Base-by-base conservation (phyloP, 2,329 filamentous ascomycete genomes). In the Orbilia oligospora region DNA sequence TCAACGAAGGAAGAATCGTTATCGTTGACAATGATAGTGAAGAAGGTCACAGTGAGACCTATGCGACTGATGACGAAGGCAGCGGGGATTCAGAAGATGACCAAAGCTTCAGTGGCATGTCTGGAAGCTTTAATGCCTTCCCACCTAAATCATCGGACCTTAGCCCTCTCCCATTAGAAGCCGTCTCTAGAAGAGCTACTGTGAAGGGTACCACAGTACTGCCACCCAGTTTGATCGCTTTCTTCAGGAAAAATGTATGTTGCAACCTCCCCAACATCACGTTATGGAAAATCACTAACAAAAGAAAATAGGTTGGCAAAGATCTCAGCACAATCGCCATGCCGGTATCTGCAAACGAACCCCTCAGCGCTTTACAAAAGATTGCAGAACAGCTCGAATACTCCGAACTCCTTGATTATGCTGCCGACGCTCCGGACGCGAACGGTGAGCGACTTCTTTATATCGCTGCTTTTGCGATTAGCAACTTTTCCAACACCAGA, bases 321-420 rank as follows among this genome's bases (percentile, higher is more conserved):
- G 96, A 99, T 84, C 87, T 99, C 61, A 97, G 93, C 77, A 97
- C 94, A 1, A 97, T 99, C 81, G 94, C 93, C 58, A 98, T 98
- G 95, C 96, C 96, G 0, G 96, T 97, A 0, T 97, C 95, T 3
- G 91, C 95, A 24, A 99, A 99, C 84, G 96, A 99, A 83, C 96
- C 96, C 0, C 89, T 91, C 0, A 97, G 95, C 0, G 86, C 97
- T 10, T 87, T 98, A 4, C 96, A 99, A 84, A 91, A 95, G 78
- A 88, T 94, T 3, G 92, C 95, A 0, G 96, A 99, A 84, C 92
- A 95, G 82, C 85, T 98, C 58, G 96, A 99, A 84, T 98, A 99
- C 84, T 92, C 93, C 0, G 88, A 92, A 36, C 88, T 99, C 0
- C 88, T 99, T 22, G 92, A 97, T 81, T 87, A 89, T 66, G 93